Evolutionary conservation across 2,329 filamentous ascomycete genomes (phyloP), one percentile per base, ranked within the genome.

Genomic region (Pyricularia sp.): DNA sequence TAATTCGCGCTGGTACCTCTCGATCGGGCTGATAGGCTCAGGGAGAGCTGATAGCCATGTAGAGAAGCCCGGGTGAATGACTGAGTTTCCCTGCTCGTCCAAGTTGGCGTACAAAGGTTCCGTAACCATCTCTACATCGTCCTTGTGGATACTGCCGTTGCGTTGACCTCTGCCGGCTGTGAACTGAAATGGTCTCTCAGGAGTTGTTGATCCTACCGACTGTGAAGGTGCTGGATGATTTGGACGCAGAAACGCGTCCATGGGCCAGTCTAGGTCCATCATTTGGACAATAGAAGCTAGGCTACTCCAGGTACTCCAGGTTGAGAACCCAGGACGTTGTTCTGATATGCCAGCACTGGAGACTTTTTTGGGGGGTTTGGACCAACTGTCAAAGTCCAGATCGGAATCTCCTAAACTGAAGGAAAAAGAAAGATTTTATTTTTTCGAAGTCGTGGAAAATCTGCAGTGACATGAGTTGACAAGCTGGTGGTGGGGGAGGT

Each of bases 21-120:
- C 42, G 10, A 31, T 28, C 28, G 66, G 66, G 58, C 55, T 59
- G 20, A 68, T n/a, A 4, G 66, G 66, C 7, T 68, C 66, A 20
- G 66, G 66, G 20, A 68, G 28, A 17, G 26, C 30, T 17, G 66
- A 58, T 14, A 68, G 58, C 66, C 66, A 68, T 17, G 17, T 28
- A 10, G 42, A 31, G 50, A 58, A 67, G 66, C 36, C 66, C 2
- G 66, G 9, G 20, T 30, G 25, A 9, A 25, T 50, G 25, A 33
- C 26, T 50, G 50, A 28, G 28, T 30, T 36, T 2, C 26, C 66
- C 17, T 30, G 66, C 31, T 42, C 65, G 50, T 61, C 66, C 36
- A 50, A 23, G 50, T 25, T 36, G 25, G 36, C 17, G n/a, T 67
- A 67, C 6, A 67, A 14, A 10, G 66, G 28, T n/a, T n/a, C 26